Evolutionary conservation across 164 flowering plant species (phyloP), one percentile per base, ranked within the genome.

Genomic region (Berberis thunbergii): DNA sequence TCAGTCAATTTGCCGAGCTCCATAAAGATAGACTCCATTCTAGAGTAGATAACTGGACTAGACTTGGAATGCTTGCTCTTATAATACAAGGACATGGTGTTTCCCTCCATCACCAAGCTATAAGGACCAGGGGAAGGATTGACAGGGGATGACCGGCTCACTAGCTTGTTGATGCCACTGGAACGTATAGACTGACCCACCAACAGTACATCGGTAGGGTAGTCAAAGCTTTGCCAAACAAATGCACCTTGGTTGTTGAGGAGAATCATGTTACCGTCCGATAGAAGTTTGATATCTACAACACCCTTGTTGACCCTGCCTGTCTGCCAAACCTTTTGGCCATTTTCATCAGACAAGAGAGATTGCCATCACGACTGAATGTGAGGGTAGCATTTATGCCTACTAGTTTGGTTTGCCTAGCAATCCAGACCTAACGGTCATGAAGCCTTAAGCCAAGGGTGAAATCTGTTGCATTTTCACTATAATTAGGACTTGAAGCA

Each of bases 271-370:
- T 46, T 46, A 46, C 49, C 49, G 8, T 46, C 8, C 0, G 49
- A 4, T 4, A 46, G 49, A 4, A 46, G 8, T 46, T 46, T 46
- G 49, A 46, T 4, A 46, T 46, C 49, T 8, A 46, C 8, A 46
- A 46, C 49, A 4, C 49, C 49, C 8, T 46, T 46, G 49, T 46
- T 46, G 49, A 8, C 8, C 8, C 1, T 46, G 49, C 8, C 8
- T 4, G 49, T 46, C 49, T 46, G 49, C 49, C 49, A 46, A 4
- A 46, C 49, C 49, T 4, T 8, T 4, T 46, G 49, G 49, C 49
- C 49, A 4, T 46, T 4, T 4, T 4, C 49, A 46, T 46, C 8
- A 4, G 49, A 46, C 8, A 94, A 92, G 26, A 26, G 26, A 26
- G 26, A 26, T 26, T 0, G 26, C 26, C 26, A 26, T 26, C 26